Evolutionary conservation across 73 alveolate species (phyloP), one percentile per base, ranked within the genome.

Genomic region (Paramecium bursaria): DNA sequence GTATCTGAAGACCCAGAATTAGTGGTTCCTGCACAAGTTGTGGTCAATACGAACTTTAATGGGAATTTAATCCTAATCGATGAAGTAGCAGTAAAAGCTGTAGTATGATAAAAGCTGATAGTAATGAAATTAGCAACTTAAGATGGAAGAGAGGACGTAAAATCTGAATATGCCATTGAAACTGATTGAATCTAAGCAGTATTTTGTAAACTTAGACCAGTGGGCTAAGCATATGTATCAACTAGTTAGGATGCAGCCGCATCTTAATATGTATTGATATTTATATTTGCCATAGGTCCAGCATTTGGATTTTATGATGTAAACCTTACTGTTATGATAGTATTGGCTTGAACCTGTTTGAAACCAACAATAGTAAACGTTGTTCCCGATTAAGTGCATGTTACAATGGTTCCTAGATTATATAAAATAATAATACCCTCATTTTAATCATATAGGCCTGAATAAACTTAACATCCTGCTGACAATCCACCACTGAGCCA

Each of bases 191-290:
- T 39, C 44, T 39, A 67, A 30, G 55, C n/a, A 14, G 10, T 25
- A 3, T 35, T 21, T 67, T 67, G 22, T 14, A 67, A 42, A 0
- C 60, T 15, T 26, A 67, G 21, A 3, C 82, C 51, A 4, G 82
- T 67, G 7, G 13, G 17, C 17, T 44, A 7, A 25, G 53, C 1
- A 39, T 14, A 67, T 33, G 82, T 67, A 67, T 67, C 82, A 11
- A 67, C 57, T 39, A 35, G 44, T 67, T 67, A 17, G 33, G 33
- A 0, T 33, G 35, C 9, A 35, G 82, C 55, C 9, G 14, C 6
- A 67, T 67, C 82, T 67, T 67, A 67, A 39, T 67, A 67, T 39
- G 82, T 67, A n/a, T 67, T 67, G 17, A 67, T 67, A 21, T 67
- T 47, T 15, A 35, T 39, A 35, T 67, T 67, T 1, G 42, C 9